A percentile compares a stretch with the other conserved stretches of the same genome.
phyloP scores from a whole-genome alignment of 768 basidiomycete species.

The Tubosaeta sp. region DNA sequence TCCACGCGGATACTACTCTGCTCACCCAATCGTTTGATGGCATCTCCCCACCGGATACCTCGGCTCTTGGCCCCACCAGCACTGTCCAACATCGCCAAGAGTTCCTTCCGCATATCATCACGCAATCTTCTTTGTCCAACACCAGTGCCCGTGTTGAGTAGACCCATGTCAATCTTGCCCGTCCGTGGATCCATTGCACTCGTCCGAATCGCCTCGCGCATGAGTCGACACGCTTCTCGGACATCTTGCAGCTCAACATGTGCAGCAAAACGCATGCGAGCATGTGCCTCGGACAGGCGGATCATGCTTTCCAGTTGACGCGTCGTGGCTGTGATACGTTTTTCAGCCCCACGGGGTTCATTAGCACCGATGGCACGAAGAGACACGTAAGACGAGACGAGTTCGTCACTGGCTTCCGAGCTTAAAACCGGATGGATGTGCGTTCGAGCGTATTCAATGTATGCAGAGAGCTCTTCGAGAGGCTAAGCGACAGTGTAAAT shows the following conservation, averaged over 20 bases:
- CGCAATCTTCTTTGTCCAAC: conserved; percentile 78
- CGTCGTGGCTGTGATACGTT: conserved; percentile 96
- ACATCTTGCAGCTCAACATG: conserved; percentile 86
- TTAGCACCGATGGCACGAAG: conserved; percentile 85
- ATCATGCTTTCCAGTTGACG: conserved; percentile 97
- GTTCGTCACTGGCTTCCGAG: conserved; percentile 77
- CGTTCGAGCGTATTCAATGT: conserved; percentile 89
- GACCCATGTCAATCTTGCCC: conserved; percentile 95
- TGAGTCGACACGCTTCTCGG: conserved; percentile 86
- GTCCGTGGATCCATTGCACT: conserved; percentile 94
- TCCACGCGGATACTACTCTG: conserved; percentile 87
- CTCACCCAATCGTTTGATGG: conserved; percentile 68
- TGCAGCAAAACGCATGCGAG: conserved; percentile 90
- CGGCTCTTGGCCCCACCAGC: conserved; percentile 45
- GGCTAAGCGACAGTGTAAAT: conserved; percentile 48
- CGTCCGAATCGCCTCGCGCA: conserved; percentile 94
- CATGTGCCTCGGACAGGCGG: conserved; percentile 92
- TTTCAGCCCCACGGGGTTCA: conserved; percentile 83
- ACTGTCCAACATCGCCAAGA: conserved; percentile 59
- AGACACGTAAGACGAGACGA: conserved; percentile 87
- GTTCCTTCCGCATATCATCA: conserved; percentile 86
- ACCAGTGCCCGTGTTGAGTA: conserved; percentile 92
- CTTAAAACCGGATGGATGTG: conserved; percentile 84
- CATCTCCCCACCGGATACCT: conserved; percentile 79
- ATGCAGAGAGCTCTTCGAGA: conserved; percentile 84